These are phyloP conservation scores for Lentinula raphanica DNA, from an alignment of 768 basidiomycete genomes.

Conservation along the genomic window DNA sequence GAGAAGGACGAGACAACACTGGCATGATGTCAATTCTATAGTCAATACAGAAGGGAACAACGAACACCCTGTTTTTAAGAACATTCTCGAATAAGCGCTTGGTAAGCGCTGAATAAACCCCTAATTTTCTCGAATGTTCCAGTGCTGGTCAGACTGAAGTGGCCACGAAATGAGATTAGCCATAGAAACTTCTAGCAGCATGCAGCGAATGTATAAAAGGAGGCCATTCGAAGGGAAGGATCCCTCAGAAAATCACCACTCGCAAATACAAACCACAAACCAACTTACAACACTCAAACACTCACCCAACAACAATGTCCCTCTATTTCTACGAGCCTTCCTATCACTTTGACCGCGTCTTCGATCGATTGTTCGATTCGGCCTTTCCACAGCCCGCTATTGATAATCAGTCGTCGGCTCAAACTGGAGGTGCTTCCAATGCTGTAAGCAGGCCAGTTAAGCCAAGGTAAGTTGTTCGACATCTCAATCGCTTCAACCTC, in stretches of 20 bases:
- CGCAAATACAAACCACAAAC: background rate
- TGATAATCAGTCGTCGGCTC: background rate
- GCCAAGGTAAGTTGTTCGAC: conserved; percentile 23
- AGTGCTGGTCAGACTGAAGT: background rate
- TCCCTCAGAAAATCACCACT: background rate
- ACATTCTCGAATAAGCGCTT: background rate
- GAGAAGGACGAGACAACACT: background rate
- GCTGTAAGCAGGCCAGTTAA: conserved; percentile 13
- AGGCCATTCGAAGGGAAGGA: background rate
- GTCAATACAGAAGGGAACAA: background rate
- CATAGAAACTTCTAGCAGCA: background rate
- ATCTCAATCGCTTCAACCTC: background rate
- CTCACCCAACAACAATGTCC: conserved; percentile 10
- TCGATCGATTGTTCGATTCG: conserved; percentile 29
- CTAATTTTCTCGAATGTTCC: background rate
- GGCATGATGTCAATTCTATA: background rate
- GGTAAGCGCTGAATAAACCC: background rate
- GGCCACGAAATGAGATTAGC: no score
- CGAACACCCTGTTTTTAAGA: background rate
- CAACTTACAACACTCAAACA: background rate
- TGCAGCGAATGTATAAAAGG: background rate
- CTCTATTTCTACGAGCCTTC: conserved; percentile 39
- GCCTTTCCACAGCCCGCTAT: background rate
- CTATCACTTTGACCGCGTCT: conserved; percentile 40
- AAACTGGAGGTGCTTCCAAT: background rate